Conservation (phyloP, 1,284 basidiomycete genomes). For the Wallemia ichthyophaga region DNA sequence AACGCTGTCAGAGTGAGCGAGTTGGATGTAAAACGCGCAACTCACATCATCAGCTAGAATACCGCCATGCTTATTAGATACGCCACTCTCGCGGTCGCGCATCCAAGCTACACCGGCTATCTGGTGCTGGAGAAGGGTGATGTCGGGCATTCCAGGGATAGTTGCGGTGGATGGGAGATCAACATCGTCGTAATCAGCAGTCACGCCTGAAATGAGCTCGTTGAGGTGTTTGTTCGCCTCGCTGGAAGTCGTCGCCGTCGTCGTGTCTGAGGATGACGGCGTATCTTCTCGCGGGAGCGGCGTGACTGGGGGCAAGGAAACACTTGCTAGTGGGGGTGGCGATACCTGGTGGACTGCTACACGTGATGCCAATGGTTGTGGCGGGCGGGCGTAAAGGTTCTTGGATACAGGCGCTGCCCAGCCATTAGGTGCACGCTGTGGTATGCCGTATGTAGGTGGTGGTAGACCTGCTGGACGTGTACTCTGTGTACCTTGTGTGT, state of each 20-base stretch:
- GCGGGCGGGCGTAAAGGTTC: neutral
- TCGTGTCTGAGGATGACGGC: too few species aligned
- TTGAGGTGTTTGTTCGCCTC: conserved; percentile 25
- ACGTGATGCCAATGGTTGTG: neutral
- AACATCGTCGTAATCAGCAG: conserved; percentile 11
- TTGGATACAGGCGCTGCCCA: neutral
- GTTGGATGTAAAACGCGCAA: conserved; percentile 3
- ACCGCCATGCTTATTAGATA: conserved; percentile 36
- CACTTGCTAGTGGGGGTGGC: neutral
- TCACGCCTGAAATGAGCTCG: conserved; percentile 18
- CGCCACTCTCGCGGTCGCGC: conserved; percentile 43
- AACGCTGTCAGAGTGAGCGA: neutral
- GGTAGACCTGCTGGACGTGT: neutral
- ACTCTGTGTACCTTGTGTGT: too few species aligned
- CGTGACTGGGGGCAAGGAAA: too few species aligned
- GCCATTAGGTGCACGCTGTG: neutral
- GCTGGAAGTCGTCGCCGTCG: too few species aligned
- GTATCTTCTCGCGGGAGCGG: too few species aligned
- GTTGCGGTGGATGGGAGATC: conserved; percentile 20
- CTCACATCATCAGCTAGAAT: conserved; percentile 84
- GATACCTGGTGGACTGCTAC: neutral
- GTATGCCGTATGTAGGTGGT: neutral
- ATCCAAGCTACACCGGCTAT: conserved; percentile 63
- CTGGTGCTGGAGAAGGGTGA: conserved; percentile 57
- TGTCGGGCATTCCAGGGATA: conserved; percentile 33